Evolutionary conservation across 2,329 filamentous ascomycete genomes (phyloP), one percentile per base, ranked within the genome.

Genomic region (Lecanicillium sp.): DNA sequence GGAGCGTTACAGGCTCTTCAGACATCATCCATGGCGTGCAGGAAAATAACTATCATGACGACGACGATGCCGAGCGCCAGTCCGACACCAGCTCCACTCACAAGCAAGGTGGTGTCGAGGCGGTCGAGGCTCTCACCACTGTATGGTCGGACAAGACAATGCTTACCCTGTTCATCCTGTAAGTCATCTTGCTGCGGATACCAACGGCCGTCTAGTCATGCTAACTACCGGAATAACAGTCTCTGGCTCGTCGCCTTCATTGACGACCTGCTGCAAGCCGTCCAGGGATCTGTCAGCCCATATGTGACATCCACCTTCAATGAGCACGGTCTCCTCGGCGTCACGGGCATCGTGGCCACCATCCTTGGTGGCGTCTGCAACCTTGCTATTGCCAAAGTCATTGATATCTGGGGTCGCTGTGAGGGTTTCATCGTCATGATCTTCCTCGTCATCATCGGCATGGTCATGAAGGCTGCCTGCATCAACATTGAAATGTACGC

Each of bases 241-340:
- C 52, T 66, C 18, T 67, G 59, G 46, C 49, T 66, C 18, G 58
- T 65, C 35, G 50, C 51, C 22, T 64, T 66, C 39, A 51, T 60
- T 42, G 60, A 64, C 40, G 49, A 51, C 17, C 51, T 67, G 22
- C 46, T 64, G 13, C 47, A 54, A 11, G 53, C 55, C 22, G 53
- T 66, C 39, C 56, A 65, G 35, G 49, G 65, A 36, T 71, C 74
- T 25, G 61, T 84, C 34, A 70, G 72, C 13, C 71, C 77, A 25
- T 84, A 79, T 58, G 75, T 82, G 20, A 84, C 80, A 2, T 83
- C 78, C 42, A 67, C 72, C 3, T 85, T 84, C 51, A 64, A 65
- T 29, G 66, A 70, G 35, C 81, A 84, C 52, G 80, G 79, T 11
- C 65, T 85, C 25, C 66, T 84, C n/a, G 74, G 78, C 3, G 81